phyloP scores from a whole-genome alignment of 164 flowering plant species.

The Vitis cinerea region DNA sequence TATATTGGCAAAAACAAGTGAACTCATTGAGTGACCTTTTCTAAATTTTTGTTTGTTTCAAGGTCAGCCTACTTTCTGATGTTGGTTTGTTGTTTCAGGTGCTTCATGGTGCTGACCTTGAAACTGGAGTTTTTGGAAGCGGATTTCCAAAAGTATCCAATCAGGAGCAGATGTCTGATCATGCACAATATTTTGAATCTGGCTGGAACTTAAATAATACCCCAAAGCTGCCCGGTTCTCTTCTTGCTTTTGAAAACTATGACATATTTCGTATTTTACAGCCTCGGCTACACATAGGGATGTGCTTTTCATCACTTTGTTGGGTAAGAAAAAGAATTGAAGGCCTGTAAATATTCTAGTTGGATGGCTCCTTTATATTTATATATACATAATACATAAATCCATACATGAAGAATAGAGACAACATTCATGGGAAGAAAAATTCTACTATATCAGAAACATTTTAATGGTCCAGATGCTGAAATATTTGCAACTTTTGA shows the following conservation, averaged over 20 bases:
- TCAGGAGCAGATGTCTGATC: constrained; percentile 14
- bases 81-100: constrained; percentile 45
- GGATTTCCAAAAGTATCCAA: constrained; percentile 47
- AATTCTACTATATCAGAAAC: no score
- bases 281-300: constrained; percentile 73
- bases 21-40: background rate
- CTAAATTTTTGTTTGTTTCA: background rate
- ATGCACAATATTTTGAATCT: constrained; percentile 32
- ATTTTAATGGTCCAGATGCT: no score
- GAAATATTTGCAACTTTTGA: no score
- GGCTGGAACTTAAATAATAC: constrained; percentile 78
- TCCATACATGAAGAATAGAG: no score
- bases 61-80: background rate
- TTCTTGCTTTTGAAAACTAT: constrained; percentile 63
- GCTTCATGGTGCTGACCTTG: constrained; percentile 54
- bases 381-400: no score
- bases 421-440: no score
- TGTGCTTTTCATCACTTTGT: constrained; percentile 76
- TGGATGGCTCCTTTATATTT: no score
- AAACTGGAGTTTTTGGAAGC: constrained; percentile 49
- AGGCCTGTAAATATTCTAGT: no score
- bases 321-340: constrained; percentile 46
- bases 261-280: constrained; percentile 38
- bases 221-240: constrained; percentile 62
- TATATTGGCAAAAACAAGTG: constrained; percentile 19